Base-by-base conservation (phyloP, 768 basidiomycete species). In the Tylopilus rubrobrunneus region DNA sequence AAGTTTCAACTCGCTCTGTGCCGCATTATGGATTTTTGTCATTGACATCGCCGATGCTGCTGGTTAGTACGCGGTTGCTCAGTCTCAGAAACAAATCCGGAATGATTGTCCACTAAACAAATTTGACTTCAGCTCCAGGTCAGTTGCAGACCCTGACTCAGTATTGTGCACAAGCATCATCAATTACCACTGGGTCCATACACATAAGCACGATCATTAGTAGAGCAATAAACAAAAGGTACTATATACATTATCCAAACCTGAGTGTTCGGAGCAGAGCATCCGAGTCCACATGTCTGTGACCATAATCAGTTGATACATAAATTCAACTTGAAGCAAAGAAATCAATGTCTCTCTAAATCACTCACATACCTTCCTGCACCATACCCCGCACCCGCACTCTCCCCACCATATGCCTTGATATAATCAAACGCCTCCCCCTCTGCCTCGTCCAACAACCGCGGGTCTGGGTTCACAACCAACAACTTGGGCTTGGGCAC, bases 361-460 rank as follows among this genome's bases (percentile, higher is more conserved):
- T 79, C 71, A 39, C 78, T 81, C 27, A 77, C 70, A 58, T 77
- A 81, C 60, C 62, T 74, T 21, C 77, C 78, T 19, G 72, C 65
- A 17, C 64, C 69, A 65, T 81, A 81, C 23, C 73, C 75, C 29
- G 34, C 56, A 15, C 40, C 21, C 1, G 10, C 21, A 4, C 49
- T 47, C 28, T 63, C 64, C 19, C 50, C 61, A 65, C 67, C 57
- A 67, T 87, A 86, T 25, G 80, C 83, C 44, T 75, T 74, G 45
- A 83, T 74, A 56, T 85, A 83, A 63, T 85, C 84, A 59, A 79
- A 83, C 14, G 74, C 70, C 4, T 78, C 78, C 7, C 7, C 36
- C 15, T 11, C 45, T 12, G 27, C 45, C 5, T 81, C 80, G 0
- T 69, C 65, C 31, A 49, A 52, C 21, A 28, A 41, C 14, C 45